Conservation (phyloP, 2,329 filamentous ascomycete genomes). For the Monosporascus sp. region DNA sequence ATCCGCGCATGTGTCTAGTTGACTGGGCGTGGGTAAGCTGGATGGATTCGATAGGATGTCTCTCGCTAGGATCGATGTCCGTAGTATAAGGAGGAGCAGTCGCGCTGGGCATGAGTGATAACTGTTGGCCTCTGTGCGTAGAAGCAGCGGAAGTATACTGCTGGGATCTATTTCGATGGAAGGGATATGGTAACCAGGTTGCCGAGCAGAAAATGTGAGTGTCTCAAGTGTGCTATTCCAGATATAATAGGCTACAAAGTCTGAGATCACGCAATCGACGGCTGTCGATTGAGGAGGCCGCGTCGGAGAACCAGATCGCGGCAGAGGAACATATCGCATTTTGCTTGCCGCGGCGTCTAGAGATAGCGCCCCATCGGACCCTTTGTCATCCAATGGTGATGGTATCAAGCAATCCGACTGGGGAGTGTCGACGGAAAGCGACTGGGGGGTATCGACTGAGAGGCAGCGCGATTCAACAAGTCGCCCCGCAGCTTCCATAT, state of each 20-base stretch:
- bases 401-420: background rate
- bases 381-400: background rate
- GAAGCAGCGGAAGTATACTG: conserved; percentile 18
- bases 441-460: background rate
- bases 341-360: background rate
- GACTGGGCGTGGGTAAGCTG: conserved; percentile 24
- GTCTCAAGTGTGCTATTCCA: conserved; percentile 28
- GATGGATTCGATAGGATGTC: conserved; percentile 22
- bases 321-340: background rate
- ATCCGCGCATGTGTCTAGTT: conserved; percentile 31
- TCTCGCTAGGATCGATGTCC: conserved; percentile 38
- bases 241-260: conserved; percentile 33
- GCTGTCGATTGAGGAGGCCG: conserved; percentile 6
- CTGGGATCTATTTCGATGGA: conserved; percentile 24
- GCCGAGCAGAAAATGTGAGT: conserved; percentile 37
- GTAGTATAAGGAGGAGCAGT: conserved; percentile 40
- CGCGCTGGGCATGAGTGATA: conserved; percentile 27
- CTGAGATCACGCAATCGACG: conserved; percentile 42
- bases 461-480: conserved; percentile 23
- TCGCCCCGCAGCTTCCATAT: conserved; percentile 40
- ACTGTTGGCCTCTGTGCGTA: conserved; percentile 24
- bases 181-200: conserved; percentile 31
- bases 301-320: background rate
- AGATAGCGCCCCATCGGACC: background rate
- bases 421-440: too few relatives aligned